Evolutionary conservation across 2,329 filamentous ascomycete genomes (phyloP), one percentile per base, ranked within the genome.

Genomic region (Nemania abortiva): DNA sequence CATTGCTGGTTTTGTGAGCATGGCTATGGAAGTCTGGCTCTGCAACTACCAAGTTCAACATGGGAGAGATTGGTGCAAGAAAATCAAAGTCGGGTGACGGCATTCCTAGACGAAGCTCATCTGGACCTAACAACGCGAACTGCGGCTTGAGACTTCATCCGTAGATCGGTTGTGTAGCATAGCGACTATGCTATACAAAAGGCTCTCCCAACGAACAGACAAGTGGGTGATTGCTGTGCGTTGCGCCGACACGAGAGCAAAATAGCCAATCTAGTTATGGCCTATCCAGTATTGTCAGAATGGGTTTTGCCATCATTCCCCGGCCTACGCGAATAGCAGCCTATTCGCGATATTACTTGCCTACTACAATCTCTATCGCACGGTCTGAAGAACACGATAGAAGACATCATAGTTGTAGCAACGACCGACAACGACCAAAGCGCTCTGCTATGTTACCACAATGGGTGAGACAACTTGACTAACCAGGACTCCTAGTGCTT

Each of bases 31-130:
- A 82, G 90, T 92, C 1, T 87, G 88, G 79, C 81, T 98, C 27
- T 99, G 96, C 80, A 85, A 87, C 56, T 97, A 92, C 87, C 95
- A 98, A 81, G 92, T 97, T 27, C 81, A 81, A n/a, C 90, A 91
- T 73, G 95, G 95, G 2, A 86, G 93, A 72, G 88, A 92, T 68
- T 95, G 88, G 85, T 95, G 92, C 77, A 87, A 84, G 69, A 83
- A 85, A 73, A 88, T 89, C 65, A 78, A 84, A 71, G 79, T 79
- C 18, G 77, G 81, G 22, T 81, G 74, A 77, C 52, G 24, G 47
- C 18, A 2, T 50, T n/a, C 9, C 29, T 13, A 13, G 29, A 34
- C 27, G 5, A 34, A 22, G 6, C 37, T 57, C n/a, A 11, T 31
- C 24, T 5, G 10, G 24, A 53, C 27, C 9, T 47, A 1, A n/a